These are phyloP conservation scores for Scenedesmus sp. DNA, from an alignment of 163 green algal genomes.

Conservation along the genomic window DNA sequence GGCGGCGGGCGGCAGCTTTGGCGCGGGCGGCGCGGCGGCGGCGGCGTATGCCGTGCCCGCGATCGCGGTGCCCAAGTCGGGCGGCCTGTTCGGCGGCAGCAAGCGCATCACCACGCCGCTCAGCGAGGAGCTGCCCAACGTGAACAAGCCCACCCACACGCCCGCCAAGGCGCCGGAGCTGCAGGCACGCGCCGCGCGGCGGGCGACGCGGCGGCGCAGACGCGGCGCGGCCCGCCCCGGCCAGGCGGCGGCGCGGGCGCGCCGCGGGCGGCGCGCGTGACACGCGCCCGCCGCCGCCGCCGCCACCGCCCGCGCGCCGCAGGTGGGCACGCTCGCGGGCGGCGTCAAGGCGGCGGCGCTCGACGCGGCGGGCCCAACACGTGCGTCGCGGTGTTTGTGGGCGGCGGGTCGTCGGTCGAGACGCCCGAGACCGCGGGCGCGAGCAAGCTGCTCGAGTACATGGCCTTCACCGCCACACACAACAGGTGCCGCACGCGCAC, in stretches of 20 bases:
- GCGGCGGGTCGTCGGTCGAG: slow-evolving; percentile 88
- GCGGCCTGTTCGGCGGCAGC: slow-evolving; percentile 38
- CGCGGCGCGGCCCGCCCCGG: not conserved
- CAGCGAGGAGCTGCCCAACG: slow-evolving; percentile 67
- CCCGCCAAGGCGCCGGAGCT: slow-evolving; percentile 23
- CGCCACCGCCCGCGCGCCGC: not conserved
- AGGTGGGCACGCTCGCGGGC: slow-evolving; percentile 63
- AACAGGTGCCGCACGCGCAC: slow-evolving; percentile 56
- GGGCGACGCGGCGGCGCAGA: too few species aligned
- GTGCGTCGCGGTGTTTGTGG: slow-evolving; percentile 86
- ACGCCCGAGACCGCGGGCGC: slow-evolving; percentile 64
- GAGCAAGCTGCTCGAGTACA: slow-evolving; percentile 90
- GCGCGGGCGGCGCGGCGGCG: slow-evolving; percentile 29
- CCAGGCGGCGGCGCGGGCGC: not conserved
- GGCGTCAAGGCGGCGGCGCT: slow-evolving; percentile 72
- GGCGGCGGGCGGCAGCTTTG: slow-evolving; percentile 29
- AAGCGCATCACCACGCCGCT: slow-evolving; percentile 67
- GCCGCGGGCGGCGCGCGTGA: not conserved
- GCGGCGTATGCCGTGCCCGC: slow-evolving; percentile 48
- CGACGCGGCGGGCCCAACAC: slow-evolving; percentile 70
- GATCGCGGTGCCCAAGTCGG: slow-evolving; percentile 26
- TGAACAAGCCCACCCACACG: slow-evolving; percentile 57
- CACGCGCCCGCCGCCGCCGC: not conserved
- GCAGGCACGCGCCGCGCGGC: slow-evolving; percentile 25
- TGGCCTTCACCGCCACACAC: slow-evolving; percentile 90